Evolutionary conservation across 2,329 filamentous ascomycete species (phyloP).

Genomic region (Aspergillus hortae): DNA sequence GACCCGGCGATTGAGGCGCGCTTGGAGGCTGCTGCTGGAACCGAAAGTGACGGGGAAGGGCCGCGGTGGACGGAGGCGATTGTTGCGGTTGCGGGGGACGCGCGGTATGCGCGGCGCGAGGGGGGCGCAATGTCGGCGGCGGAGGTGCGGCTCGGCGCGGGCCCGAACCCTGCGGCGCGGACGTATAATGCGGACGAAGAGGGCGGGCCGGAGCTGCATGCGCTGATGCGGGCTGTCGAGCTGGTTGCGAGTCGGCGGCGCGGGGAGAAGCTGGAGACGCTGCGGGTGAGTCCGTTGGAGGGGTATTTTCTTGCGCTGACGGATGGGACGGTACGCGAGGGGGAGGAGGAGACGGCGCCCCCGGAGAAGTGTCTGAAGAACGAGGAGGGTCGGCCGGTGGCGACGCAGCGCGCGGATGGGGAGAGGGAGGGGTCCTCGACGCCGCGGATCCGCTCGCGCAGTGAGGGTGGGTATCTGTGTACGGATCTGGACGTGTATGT

Average conservation of each 20-base stretch:
- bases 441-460: conserved; percentile 62
- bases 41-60: conserved; percentile 21
- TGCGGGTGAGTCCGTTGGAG: conserved; percentile 25
- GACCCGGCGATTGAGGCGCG: conserved; percentile 36
- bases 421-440: background rate
- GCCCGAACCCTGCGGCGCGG: conserved; percentile 22
- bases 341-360: conserved; percentile 22
- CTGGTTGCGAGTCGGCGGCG: conserved; percentile 42
- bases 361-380: conserved; percentile 19
- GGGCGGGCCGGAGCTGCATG: conserved; percentile 44
- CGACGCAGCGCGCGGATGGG: background rate
- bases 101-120: conserved; percentile 34
- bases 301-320: conserved; percentile 44
- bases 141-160: conserved; percentile 16
- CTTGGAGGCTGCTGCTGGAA: conserved; percentile 12
- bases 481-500: conserved; percentile 90
- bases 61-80: conserved; percentile 33
- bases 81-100: conserved; percentile 44
- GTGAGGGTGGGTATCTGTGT: conserved; percentile 85
- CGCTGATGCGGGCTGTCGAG: conserved; percentile 43
- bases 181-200: conserved; percentile 34
- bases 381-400: conserved; percentile 8
- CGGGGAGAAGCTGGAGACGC: conserved; percentile 18
- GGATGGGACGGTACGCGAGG: conserved; percentile 46
- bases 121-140: conserved; percentile 21